Conservation (phyloP, 1,284 basidiomycete species). For the Heliocybe sulcata region DNA sequence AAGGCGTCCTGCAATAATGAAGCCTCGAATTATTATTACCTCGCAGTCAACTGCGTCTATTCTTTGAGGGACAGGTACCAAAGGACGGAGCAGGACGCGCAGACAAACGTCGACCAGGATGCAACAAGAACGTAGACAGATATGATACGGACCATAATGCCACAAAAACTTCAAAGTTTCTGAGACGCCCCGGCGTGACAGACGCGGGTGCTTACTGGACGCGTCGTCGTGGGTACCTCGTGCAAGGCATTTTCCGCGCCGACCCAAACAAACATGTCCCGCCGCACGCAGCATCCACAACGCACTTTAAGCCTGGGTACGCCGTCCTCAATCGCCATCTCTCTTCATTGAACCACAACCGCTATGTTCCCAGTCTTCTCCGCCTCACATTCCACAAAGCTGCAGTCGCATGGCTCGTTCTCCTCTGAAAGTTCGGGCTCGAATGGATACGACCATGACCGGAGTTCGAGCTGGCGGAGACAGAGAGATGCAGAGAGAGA, state of each 20-base stretch:
- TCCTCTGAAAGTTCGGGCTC: background rate
- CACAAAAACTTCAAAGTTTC: no score
- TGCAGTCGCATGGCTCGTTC: background rate
- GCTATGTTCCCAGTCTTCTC: slow-evolving; percentile 1
- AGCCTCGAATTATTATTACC: no score
- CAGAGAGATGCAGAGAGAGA: background rate
- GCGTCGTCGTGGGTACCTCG: background rate
- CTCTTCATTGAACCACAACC: background rate
- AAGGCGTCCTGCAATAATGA: no score
- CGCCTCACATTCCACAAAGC: slow-evolving; percentile 1
- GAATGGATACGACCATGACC: background rate
- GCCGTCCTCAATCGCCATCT: background rate
- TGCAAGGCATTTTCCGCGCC: background rate
- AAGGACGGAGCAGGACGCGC: no score
- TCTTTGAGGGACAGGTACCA: no score
- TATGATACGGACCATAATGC: no score
- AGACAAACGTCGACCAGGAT: no score
- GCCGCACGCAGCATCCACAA: background rate
- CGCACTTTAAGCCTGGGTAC: background rate
- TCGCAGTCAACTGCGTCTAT: no score
- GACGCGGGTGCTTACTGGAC: no score
- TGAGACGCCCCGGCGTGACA: no score
- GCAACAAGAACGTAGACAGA: no score
- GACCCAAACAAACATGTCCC: background rate
- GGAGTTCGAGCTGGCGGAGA: background rate